Evolutionary conservation across 228 moss, liverwort and hornwort species (phyloP).

Genomic region (Sphagnum fallax): DNA sequence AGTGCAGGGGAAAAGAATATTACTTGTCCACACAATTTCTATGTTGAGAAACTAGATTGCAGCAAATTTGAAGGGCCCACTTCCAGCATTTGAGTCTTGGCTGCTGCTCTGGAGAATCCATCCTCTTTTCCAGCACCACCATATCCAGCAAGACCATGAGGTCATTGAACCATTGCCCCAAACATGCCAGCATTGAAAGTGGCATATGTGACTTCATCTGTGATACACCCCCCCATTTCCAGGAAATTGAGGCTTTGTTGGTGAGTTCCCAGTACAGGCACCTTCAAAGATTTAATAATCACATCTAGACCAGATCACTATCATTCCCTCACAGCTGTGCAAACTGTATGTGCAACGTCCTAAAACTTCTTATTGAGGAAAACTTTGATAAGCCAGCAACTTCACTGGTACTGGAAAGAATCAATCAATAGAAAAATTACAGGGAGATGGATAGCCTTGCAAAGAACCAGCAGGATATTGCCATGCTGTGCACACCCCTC

Average conservation of each 20-base stretch:
- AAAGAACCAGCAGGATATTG: slow-evolving; percentile 73
- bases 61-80: slow-evolving; percentile 73
- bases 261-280: background rate
- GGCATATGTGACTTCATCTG: slow-evolving; percentile 94
- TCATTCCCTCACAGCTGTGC: too few species aligned
- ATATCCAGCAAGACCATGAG: slow-evolving; percentile 58
- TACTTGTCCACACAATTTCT: slow-evolving; percentile 70
- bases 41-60: slow-evolving; percentile 71
- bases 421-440: slow-evolving; percentile 31
- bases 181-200: slow-evolving; percentile 33
- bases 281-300: too few species aligned
- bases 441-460: slow-evolving; percentile 82
- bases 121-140: slow-evolving; percentile 53
- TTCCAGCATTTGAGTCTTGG: slow-evolving; percentile 78
- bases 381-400: too few species aligned
- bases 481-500: slow-evolving; percentile 75
- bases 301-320: too few species aligned
- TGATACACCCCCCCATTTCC: slow-evolving; percentile 28
- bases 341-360: too few species aligned
- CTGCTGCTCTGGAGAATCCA: slow-evolving; percentile 51
- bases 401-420: too few species aligned
- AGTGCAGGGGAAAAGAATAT: slow-evolving; percentile 1
- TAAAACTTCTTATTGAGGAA: too few species aligned
- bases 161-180: slow-evolving; percentile 79
- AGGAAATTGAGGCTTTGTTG: slow-evolving; percentile 3